phyloP scores from a whole-genome alignment of 2,329 filamentous ascomycete species.

The Graphiopsis chlorocephala region DNA sequence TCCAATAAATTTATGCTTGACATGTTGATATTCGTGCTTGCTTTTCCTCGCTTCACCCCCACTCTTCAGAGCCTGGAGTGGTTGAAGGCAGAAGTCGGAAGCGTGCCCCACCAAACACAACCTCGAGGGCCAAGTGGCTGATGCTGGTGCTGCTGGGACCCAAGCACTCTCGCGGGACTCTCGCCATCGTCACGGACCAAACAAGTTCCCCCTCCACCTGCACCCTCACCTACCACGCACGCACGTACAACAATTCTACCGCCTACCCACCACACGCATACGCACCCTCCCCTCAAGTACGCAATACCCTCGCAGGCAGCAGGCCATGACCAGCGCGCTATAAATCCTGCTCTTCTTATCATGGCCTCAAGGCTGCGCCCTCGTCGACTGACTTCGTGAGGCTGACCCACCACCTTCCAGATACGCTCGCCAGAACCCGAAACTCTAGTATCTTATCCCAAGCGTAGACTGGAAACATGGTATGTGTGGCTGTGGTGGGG shows the following conservation, averaged over 20 bases:
- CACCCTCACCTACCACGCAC: neutral
- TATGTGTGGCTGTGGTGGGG: neutral
- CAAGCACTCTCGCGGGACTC: neutral
- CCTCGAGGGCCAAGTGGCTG: neutral
- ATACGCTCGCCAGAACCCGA: neutral
- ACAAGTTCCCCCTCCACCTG: neutral
- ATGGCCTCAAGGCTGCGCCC: neutral
- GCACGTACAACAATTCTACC: constrained; percentile 9
- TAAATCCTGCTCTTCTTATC: neutral
- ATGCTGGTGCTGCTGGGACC: too few species aligned
- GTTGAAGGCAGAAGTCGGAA: neutral
- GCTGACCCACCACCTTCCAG: constrained; percentile 3
- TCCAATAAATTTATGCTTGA: neutral
- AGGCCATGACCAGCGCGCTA: neutral
- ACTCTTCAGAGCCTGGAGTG: neutral
- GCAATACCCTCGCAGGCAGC: neutral
- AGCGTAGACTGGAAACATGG: constrained; percentile 5
- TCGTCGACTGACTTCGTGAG: neutral
- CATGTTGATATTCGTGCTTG: neutral
- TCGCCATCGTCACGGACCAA: constrained; percentile 1
- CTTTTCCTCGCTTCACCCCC: neutral
- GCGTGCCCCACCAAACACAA: neutral
- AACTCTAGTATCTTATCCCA: constrained; percentile 6
- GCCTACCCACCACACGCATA: neutral
- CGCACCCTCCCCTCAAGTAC: neutral